A percentile compares a stretch with the other conserved stretches of the same genome.
Conservation (phyloP, 352 stramenopile genomes). For the Plasmopara viticola region DNA sequence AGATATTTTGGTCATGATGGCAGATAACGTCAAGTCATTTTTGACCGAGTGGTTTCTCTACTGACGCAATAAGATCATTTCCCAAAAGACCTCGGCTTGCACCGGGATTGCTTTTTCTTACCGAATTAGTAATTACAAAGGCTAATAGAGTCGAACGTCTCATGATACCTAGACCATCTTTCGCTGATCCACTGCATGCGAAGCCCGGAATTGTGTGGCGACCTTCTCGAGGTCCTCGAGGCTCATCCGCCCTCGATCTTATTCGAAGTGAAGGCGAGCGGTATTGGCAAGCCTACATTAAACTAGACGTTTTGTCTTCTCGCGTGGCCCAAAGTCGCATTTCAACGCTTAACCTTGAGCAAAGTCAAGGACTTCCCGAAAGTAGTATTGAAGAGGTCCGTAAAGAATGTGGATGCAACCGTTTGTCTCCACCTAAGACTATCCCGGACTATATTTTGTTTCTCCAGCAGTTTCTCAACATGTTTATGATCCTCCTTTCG, state of each 20-base stretch:
- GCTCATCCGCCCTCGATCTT: not conserved
- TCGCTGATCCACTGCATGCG: too few species aligned
- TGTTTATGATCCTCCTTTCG: slow-evolving; percentile 40
- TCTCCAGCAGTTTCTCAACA: too few species aligned
- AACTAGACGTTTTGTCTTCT: slow-evolving; percentile 20
- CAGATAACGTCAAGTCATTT: too few species aligned
- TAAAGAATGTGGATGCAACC: slow-evolving; percentile 29
- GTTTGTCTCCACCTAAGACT: slow-evolving; percentile 27
- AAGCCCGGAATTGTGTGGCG: not conserved
- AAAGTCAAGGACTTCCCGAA: slow-evolving; percentile 21
- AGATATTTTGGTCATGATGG: too few species aligned
- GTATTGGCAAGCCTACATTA: slow-evolving; percentile 37
- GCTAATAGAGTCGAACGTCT: too few species aligned
- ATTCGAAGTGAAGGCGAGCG: slow-evolving; percentile 13
- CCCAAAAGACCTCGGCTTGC: too few species aligned
- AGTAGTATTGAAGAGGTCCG: slow-evolving; percentile 15
- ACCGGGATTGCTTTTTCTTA: too few species aligned
- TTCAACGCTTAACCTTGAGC: slow-evolving; percentile 19
- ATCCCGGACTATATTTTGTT: slow-evolving; percentile 11
- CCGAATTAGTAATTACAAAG: too few species aligned
- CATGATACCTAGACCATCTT: too few species aligned
- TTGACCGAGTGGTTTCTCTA: too few species aligned
- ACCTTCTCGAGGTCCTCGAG: not conserved
- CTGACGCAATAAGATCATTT: too few species aligned
- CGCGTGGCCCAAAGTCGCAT: slow-evolving; percentile 23